Base-by-base conservation (phyloP, 1,284 basidiomycete species). In the Cutaneotrichosporon cutaneum region DNA sequence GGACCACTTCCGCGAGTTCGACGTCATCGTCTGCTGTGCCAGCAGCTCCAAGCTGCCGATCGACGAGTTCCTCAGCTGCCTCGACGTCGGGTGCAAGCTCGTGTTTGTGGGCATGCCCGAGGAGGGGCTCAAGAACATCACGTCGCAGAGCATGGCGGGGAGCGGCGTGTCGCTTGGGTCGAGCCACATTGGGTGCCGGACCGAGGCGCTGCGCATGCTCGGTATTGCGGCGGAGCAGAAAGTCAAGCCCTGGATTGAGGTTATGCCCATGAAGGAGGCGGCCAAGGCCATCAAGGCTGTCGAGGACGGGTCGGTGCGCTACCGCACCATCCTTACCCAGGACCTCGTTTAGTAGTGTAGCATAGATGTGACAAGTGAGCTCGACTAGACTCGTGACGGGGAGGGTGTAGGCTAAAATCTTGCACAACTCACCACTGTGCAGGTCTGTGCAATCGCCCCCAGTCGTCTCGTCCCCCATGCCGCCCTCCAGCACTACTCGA, bases 181-280 rank as follows among this genome's bases (percentile, higher is more conserved):
- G 22, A 81, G 77, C 48, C 82, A 85, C 75, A 85, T 89, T 56
- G 87, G 87, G 36, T 85, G 81, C 75, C 87, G 86, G 80, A 82
- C 82, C 64, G 87, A 89, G 71, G 84, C 82, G 21, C 69, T 84
- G 21, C 80, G 82, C 60, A 88, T 88, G 87, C 78, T 87, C 42
- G 71, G 85, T 64, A 79, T 87, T 18, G 85, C 85, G 6, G 82
- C 81, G 6, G 79, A 86, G 67, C 85, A 87, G 74, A 75, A 78
- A 16, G 77, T 85, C 70, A 80, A 82, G 66, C 82, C 83, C 5
- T 83, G 82, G 78, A 76, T 80, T 78, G 80, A 85, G 70, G 82
- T 84, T 71, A 73, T 81, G 47, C 83, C 83, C 53, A 87, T 87
- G 86, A 83, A 82, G 72, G 81, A 86, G 35, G 84, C 82, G 47